Evolutionary conservation across 2,329 filamentous ascomycete species (phyloP), one percentile per base, ranked within the genome.

Genomic region (Pseudogymnoascus sp.): DNA sequence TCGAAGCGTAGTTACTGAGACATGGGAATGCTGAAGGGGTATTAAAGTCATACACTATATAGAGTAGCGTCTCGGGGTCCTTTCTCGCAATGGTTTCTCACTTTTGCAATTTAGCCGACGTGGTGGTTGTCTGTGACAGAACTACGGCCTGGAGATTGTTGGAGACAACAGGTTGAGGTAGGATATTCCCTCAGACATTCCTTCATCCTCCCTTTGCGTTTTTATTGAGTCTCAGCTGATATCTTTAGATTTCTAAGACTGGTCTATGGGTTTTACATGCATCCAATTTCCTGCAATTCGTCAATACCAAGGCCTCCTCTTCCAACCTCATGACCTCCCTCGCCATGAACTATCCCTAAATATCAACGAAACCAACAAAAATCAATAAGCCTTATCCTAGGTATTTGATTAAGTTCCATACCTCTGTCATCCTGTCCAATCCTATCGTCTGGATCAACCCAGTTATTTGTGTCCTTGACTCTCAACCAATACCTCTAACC

Each of bases 401-500:
- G n/a, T 52, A 52, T 6, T 52, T 52, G 25, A 52, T 52, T 28
- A 52, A 11, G n/a, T n/a, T 52, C 45, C 45, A 52, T 52, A 19
- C 8, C 25, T 52, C 25, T 30, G 8, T 11, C n/a, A 11, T 52
- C 45, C 23, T 52, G 5, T 30, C 45, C 45, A 52, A 52, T 52
- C 45, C 23, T 4, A 30, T 11, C 8, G 28, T 28, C 45, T 11
- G 25, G 14, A 52, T 25, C 14, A 30, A 52, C n/a, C 45, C 25
- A 52, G 11, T 30, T 23, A 25, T 52, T 52, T 52, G 23, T 52
- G 23, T 30, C 45, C 45, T 30, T 52, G 45, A 52, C 45, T 52
- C 45, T 52, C 25, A 28, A 52, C 45, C 45, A 52, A 52, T 25
- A 16, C 45, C 45, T 52, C 45, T 52, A 52, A 52, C 45, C 45